These are phyloP conservation scores for Gonapodya prolifera DNA, from an alignment of 192 early-diverging fungal species.

Conservation along the genomic window DNA sequence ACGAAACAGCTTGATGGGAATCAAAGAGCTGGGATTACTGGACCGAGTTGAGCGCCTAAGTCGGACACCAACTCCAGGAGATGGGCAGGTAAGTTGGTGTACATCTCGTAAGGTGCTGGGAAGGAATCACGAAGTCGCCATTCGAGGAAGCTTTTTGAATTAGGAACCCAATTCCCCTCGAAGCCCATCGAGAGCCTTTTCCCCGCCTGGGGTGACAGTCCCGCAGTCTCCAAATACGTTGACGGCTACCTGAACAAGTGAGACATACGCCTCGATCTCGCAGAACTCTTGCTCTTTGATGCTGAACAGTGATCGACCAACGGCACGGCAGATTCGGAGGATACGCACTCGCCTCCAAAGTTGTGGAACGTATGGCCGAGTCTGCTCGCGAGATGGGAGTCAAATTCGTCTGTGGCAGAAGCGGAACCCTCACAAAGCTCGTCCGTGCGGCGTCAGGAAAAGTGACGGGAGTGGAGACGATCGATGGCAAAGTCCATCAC, in stretches of 20 bases:
- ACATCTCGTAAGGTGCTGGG: background rate
- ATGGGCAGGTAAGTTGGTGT: background rate
- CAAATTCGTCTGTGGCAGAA: background rate
- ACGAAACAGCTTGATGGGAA: background rate
- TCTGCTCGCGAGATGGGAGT: background rate
- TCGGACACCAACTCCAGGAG: background rate
- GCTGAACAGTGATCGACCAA: background rate
- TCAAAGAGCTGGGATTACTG: background rate
- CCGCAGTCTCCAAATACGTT: background rate
- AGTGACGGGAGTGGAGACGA: background rate
- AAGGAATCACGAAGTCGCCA: too few relatives aligned
- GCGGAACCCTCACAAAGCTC: background rate
- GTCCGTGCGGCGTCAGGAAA: background rate
- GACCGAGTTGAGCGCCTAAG: background rate
- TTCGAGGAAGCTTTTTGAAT: background rate
- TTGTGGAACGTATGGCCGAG: background rate
- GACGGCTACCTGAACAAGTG: background rate
- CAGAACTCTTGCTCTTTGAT: background rate
- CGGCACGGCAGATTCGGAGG: background rate
- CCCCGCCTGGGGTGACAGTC: background rate
- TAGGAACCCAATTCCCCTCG: background rate
- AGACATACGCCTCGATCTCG: background rate
- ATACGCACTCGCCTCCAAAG: background rate
- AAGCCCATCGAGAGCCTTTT: background rate
- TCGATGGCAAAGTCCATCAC: background rate